phyloP scores from a whole-genome alignment of 371 early-diverging fungal genomes.

The Batkoa obscura region DNA sequence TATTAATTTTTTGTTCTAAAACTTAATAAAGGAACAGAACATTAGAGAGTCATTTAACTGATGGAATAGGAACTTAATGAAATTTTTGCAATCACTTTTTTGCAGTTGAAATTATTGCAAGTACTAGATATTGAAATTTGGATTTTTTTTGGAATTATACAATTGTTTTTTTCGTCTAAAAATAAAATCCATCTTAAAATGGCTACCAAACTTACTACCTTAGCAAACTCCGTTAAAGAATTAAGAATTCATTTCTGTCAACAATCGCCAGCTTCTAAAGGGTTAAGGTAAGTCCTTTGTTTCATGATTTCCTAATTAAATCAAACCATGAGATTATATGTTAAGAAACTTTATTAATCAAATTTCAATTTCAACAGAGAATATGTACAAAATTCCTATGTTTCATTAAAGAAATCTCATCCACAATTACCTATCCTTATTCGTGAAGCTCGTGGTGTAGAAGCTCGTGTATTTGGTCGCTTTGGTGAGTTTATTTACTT shows the following conservation, averaged over 20 bases:
- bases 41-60: no score
- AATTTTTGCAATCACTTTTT: no score
- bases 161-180: no score
- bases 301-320: background rate
- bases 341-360: background rate
- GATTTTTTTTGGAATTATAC: no score
- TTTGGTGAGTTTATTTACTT: slow-evolving; percentile 38
- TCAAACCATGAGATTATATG: background rate
- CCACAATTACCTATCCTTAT: slow-evolving; percentile 77
- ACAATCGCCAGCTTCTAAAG: slow-evolving; percentile 60
- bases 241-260: slow-evolving; percentile 82
- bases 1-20: no score
- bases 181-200: no score
- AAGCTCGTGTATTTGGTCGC: slow-evolving; percentile 76
- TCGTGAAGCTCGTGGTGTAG: slow-evolving; percentile 69
- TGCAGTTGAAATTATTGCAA: no score
- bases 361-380: slow-evolving; percentile 27
- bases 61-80: no score
- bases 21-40: no score
- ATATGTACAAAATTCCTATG: slow-evolving; percentile 62
- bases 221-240: slow-evolving; percentile 18
- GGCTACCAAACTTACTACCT: no score
- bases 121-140: no score
- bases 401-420: slow-evolving; percentile 59
- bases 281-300: slow-evolving; percentile 41